A percentile compares a stretch with the other conserved stretches of the same genome.
Evolutionary conservation across 106 monocot species (phyloP).

Genomic region (Alisma plantagoaquatica): DNA sequence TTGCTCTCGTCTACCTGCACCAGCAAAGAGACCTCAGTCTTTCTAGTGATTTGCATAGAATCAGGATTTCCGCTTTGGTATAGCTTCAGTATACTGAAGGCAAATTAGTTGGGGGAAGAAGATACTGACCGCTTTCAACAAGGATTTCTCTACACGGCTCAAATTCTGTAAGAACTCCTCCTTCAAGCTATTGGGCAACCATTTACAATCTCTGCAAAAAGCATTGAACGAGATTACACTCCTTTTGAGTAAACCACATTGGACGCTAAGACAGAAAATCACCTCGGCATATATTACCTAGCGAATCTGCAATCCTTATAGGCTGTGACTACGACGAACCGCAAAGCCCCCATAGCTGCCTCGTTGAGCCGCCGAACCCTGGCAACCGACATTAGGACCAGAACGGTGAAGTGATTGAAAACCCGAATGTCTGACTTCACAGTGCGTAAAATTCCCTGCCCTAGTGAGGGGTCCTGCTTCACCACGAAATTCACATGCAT

Average conservation of each 20-base stretch:
- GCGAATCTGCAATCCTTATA: constrained; percentile 36
- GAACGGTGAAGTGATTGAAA: constrained; percentile 62
- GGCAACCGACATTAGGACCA: constrained; percentile 63
- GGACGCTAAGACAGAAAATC: no score
- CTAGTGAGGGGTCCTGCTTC: constrained; percentile 83
- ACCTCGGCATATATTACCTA: no score
- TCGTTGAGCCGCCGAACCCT: constrained; percentile 64
- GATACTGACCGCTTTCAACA: constrained; percentile 59
- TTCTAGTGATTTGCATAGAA: no score
- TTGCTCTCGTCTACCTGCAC: constrained; percentile 62
- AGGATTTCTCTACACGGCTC: constrained; percentile 45
- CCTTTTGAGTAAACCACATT: no score
- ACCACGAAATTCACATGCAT: constrained; percentile 92
- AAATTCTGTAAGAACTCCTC: constrained; percentile 45
- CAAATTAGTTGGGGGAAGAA: no score
- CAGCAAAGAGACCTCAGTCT: not conserved
- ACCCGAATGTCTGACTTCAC: constrained; percentile 22
- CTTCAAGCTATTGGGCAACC: constrained; percentile 56
- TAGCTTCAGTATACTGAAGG: no score
- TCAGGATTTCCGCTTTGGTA: no score
- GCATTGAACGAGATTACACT: not conserved
- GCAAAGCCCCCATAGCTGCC: constrained; percentile 36
- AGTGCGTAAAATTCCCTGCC: constrained; percentile 44
- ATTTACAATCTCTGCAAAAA: constrained; percentile 65
- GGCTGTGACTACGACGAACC: constrained; percentile 23